Evolutionary conservation across 2,329 filamentous ascomycete genomes (phyloP).

Genomic region (Hypoxylon sp.): DNA sequence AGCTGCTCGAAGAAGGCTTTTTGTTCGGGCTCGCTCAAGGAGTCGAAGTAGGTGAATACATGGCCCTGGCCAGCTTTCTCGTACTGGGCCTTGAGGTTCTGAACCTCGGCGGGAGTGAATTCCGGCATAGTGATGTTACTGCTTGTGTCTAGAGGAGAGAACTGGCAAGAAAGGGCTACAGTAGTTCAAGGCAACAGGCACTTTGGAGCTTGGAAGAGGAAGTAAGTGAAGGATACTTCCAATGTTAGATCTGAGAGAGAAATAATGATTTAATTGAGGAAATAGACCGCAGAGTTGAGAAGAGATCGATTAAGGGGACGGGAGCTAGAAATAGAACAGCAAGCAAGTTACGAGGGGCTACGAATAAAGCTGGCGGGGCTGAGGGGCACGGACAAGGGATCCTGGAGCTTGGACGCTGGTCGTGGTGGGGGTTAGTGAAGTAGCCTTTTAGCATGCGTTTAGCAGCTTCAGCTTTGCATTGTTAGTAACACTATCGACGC

Average conservation of each 20-base stretch:
- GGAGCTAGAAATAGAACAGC: conserved; percentile 31
- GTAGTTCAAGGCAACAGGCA: no score
- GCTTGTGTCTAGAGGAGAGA: not conserved
- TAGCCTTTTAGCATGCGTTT: conserved; percentile 18
- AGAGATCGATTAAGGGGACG: conserved; percentile 13
- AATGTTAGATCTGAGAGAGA: no score
- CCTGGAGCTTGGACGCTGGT: conserved; percentile 8
- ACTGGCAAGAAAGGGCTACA: not conserved
- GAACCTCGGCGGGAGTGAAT: conserved; percentile 76
- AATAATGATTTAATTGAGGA: not conserved
- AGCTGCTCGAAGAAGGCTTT: conserved; percentile 86
- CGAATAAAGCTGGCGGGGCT: conserved; percentile 42
- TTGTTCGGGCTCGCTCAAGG: conserved; percentile 80
- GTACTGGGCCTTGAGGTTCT: conserved; percentile 79
- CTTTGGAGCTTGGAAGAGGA: no score
- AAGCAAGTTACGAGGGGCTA: conserved; percentile 20
- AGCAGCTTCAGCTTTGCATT: conserved; percentile 43
- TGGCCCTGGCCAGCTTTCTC: conserved; percentile 82
- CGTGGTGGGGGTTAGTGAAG: conserved; percentile 26
- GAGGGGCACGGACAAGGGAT: conserved; percentile 37
- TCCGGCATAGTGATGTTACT: conserved; percentile 55
- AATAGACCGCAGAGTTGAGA: conserved; percentile 15
- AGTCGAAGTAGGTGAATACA: conserved; percentile 89
- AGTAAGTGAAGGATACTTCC: no score
- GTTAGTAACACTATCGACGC: conserved; percentile 30